Base-by-base conservation (phyloP, 2,329 filamentous ascomycete genomes). In the Colletotrichum liriopes region DNA sequence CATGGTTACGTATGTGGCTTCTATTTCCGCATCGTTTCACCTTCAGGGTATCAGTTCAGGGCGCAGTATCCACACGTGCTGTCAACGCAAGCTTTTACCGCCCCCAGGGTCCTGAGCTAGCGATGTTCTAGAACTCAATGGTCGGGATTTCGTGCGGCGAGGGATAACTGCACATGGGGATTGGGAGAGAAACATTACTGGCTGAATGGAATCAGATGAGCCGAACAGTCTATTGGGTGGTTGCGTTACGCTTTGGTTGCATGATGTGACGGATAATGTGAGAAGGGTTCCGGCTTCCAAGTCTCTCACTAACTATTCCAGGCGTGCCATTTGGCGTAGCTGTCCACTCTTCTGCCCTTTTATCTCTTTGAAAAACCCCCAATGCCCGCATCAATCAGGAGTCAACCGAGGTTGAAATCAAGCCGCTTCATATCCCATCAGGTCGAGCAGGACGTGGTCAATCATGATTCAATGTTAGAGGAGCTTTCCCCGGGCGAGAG, bases 21-120 rank as follows among this genome's bases (percentile, higher is more conserved):
- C 18, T 6, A 51, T 51, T 37, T 39, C 32, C 18, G 29, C 12
- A 12, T 39, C 45, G 32, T 51, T 51, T 37, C 59, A 62, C 51
- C 43, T 51, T 18, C 59, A 26, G n/a, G 32, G 45, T 16, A 29
- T 62, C 32, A 32, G 49, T 49, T 51, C 59, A 62, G 59, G 45
- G 16, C 47, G 32, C 43, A 26, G 32, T 55, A 55, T 11, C 18
- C 20, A 51, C 45, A 32, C n/a, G n/a, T 11, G 29, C 43, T 49
- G 43, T 49, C 59, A 49, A 49, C 43, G 58, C 58, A 49, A 61
- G 58, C 58, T 61, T 61, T 58, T 26, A n/a, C 5, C 20, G 9
- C 39, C 20, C 16, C 43, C 16, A 49, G 26, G 55, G 20, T 26
- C 43, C 7, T 4, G 18, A 14, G 29, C 45, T 26, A 51, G 32